Conservation (phyloP, 2,329 filamentous ascomycete species). For the Pseudogymnoascus sp. region DNA sequence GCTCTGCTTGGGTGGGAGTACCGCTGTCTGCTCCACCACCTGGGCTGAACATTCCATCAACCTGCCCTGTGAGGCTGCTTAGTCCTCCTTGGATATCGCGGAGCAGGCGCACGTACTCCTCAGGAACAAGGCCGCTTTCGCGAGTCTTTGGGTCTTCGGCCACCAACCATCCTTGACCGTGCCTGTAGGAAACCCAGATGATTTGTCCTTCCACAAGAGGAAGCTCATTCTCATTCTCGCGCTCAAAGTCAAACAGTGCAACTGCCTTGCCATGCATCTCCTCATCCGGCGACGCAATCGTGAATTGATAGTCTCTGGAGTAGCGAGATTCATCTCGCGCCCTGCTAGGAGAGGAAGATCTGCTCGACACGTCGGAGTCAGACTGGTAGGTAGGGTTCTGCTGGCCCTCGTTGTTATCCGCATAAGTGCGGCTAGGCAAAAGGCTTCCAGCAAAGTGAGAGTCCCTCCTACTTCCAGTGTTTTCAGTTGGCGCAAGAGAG, state of each 20-base stretch:
- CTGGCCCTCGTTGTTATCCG: conserved; percentile 30
- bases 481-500: conserved; percentile 28
- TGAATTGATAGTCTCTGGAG: conserved; percentile 88
- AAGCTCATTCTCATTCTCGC: conserved; percentile 94
- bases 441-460: conserved; percentile 44
- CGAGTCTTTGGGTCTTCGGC: conserved; percentile 91
- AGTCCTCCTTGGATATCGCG: conserved; percentile 89
- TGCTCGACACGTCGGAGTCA: conserved; percentile 51
- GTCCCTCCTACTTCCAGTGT: conserved; percentile 38
- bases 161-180: conserved; percentile 95
- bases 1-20: conserved; percentile 54
- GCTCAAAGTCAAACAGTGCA: conserved; percentile 86
- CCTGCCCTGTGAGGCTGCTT: conserved; percentile 58
- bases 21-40: conserved; percentile 46
- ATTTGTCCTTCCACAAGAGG: conserved; percentile 89
- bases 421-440: conserved; percentile 30
- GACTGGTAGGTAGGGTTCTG: conserved; percentile 32
- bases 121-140: conserved; percentile 89
- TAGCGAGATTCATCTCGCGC: conserved; percentile 66
- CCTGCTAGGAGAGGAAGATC: conserved; percentile 49
- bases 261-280: conserved; percentile 97
- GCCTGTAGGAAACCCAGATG: conserved; percentile 90
- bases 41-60: conserved; percentile 41
- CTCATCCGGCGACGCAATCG: conserved; percentile 88
- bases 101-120: conserved; percentile 88